Evolutionary conservation across 2,329 filamentous ascomycete species (phyloP).

Genomic region (Ceratocystis albifundus): DNA sequence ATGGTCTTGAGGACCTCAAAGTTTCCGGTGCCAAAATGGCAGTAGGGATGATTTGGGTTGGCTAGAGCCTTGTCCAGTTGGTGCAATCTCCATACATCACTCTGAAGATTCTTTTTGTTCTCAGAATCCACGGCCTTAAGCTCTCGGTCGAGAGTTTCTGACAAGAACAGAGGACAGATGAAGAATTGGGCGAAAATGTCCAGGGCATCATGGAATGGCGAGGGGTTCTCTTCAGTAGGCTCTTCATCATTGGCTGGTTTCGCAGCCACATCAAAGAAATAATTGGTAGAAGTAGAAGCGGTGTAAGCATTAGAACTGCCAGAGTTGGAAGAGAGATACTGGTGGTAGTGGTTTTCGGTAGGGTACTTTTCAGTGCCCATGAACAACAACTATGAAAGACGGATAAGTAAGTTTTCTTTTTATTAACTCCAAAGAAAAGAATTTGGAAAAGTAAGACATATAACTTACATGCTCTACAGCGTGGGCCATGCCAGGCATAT

Average conservation of each 20-base stretch:
- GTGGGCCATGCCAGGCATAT: conserved; percentile 91
- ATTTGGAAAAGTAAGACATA: not conserved
- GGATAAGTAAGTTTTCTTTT: not conserved
- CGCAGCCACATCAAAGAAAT: conserved; percentile 90
- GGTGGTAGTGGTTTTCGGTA: conserved; percentile 86
- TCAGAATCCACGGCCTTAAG: conserved; percentile 84
- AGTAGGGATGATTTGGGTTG: conserved; percentile 76
- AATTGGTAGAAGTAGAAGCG: conserved; percentile 86
- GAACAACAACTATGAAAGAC: conserved; percentile 55
- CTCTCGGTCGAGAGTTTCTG: conserved; percentile 75
- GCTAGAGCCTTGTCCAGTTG: conserved; percentile 83
- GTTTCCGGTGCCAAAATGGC: conserved; percentile 85
- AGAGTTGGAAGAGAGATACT: conserved; percentile 81
- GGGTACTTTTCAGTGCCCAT: conserved; percentile 99
- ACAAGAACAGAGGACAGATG: conserved; percentile 73
- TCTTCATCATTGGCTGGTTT: conserved; percentile 54
- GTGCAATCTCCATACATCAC: conserved; percentile 74
- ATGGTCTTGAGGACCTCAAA: conserved; percentile 73
- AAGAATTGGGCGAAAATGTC: conserved; percentile 94
- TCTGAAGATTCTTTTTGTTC: conserved; percentile 95
- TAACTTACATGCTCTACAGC: conserved; percentile 74
- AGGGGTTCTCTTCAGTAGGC: conserved; percentile 44
- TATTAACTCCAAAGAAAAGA: not conserved
- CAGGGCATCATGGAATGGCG: conserved; percentile 63
- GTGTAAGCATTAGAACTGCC: conserved; percentile 95